These are phyloP conservation scores for Globisporangium nagaii DNA, from an alignment of 352 stramenopile species.

Conservation along the genomic window DNA sequence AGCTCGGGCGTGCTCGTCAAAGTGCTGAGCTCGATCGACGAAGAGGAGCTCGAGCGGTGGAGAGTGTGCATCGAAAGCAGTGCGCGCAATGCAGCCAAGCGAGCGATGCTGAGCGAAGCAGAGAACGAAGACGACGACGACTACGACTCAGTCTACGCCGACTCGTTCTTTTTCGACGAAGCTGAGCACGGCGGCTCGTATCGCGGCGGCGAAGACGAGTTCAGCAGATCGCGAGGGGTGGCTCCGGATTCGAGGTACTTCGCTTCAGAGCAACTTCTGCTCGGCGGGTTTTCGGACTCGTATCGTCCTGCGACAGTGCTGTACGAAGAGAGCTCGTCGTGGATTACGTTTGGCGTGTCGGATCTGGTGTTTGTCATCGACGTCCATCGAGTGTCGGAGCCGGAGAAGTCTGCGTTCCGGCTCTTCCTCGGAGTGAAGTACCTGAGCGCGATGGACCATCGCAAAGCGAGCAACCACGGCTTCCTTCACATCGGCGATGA, in stretches of 20 bases:
- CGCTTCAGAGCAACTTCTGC: conserved; percentile 44
- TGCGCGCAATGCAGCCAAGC: conserved; percentile 32
- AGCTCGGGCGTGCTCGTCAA: conserved; percentile 40
- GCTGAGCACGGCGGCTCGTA: not conserved
- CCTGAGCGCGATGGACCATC: conserved; percentile 62
- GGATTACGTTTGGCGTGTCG: conserved; percentile 71
- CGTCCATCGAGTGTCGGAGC: conserved; percentile 61
- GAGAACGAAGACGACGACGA: conserved; percentile 25
- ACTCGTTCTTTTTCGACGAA: conserved; percentile 17
- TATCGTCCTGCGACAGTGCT: conserved; percentile 46
- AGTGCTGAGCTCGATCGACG: conserved; percentile 56
- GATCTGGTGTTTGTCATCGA: conserved; percentile 56
- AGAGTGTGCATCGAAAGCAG: conserved; percentile 62
- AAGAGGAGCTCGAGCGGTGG: conserved; percentile 65
- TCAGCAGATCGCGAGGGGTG: not conserved
- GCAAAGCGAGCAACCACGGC: conserved; percentile 62
- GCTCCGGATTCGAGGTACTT: conserved; percentile 18
- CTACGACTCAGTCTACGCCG: conserved; percentile 24
- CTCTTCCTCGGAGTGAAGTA: conserved; percentile 58
- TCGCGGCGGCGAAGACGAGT: conserved; percentile 6
- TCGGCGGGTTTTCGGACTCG: conserved; percentile 68
- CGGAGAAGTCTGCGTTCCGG: conserved; percentile 49
- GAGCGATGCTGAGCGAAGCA: conserved; percentile 7
- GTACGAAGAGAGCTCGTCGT: conserved; percentile 45
- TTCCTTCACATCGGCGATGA: conserved; percentile 80